phyloP scores from a whole-genome alignment of 2,329 filamentous ascomycete genomes.

The Colletotrichum incanum region DNA sequence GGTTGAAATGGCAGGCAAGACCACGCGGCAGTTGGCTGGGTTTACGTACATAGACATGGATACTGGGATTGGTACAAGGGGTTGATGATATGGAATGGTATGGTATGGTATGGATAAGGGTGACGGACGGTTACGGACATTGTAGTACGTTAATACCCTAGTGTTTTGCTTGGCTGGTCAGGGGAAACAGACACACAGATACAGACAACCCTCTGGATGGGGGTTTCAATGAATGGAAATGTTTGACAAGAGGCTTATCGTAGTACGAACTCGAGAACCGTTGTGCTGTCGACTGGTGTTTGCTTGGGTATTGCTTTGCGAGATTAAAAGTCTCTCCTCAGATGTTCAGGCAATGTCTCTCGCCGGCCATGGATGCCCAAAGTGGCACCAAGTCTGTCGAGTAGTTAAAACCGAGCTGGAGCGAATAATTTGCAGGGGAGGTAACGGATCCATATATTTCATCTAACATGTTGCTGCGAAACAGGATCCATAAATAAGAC shows the following conservation, averaged over 20 bases:
- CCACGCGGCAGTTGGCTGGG: not conserved
- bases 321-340: too few species aligned
- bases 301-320: too few species aligned
- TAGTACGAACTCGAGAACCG: not conserved
- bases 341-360: too few species aligned
- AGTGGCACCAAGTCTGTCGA: too few species aligned
- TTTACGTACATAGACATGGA: not conserved
- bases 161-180: conserved; percentile 33
- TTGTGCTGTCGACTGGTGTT: too few species aligned
- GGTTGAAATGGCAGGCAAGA: not conserved
- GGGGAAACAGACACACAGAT: conserved; percentile 3
- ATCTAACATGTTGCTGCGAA: too few species aligned
- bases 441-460: too few species aligned
- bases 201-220: conserved; percentile 4
- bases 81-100: not conserved
- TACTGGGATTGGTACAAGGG: not conserved
- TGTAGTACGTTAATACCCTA: conserved; percentile 38
- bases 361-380: too few species aligned
- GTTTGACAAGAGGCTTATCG: not conserved
- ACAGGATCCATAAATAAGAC: too few species aligned
- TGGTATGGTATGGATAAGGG: not conserved
- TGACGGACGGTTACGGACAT: conserved; percentile 8
- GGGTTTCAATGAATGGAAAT: not conserved
- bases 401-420: too few species aligned
- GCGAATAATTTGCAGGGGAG: too few species aligned